A percentile compares a stretch with the other conserved stretches of the same genome.
Evolutionary conservation across 176 grass and related monocot genomes (phyloP).

Genomic region (Cenchrus purpureus): DNA sequence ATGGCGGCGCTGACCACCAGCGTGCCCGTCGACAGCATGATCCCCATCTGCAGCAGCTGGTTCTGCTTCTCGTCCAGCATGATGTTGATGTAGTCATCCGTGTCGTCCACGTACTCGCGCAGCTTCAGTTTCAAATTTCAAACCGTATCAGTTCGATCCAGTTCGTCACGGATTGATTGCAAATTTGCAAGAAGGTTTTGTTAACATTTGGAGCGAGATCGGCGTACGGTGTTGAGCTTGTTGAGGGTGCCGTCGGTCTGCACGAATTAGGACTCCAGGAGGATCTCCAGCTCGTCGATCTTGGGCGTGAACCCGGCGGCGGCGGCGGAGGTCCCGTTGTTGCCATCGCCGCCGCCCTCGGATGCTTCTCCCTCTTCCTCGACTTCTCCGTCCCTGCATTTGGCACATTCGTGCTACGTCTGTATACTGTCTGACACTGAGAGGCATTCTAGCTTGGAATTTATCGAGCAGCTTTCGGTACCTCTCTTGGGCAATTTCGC

Average conservation of each 20-base stretch:
- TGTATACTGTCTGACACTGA: not conserved
- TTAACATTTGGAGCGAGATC: not conserved
- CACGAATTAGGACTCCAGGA: constrained; percentile 78
- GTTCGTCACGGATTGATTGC: not conserved
- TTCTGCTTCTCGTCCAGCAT: constrained; percentile 90
- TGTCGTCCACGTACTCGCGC: constrained; percentile 81
- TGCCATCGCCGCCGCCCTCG: not conserved
- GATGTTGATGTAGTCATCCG: constrained; percentile 85
- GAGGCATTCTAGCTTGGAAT: not conserved
- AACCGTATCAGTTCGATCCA: not conserved
- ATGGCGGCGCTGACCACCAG: constrained; percentile 56
- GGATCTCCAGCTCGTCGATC: constrained; percentile 72
- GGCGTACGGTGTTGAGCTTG: constrained; percentile 56
- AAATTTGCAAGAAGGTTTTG: not conserved
- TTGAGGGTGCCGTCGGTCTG: constrained; percentile 70
- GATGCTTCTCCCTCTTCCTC: constrained; percentile 1
- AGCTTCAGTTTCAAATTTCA: constrained; percentile 4
- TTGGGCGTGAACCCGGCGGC: constrained; percentile 42
- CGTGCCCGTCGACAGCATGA: constrained; percentile 65
- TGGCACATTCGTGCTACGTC: not conserved
- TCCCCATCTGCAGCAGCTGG: constrained; percentile 82
- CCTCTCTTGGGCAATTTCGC: constrained; percentile 47
- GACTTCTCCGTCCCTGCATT: not conserved
- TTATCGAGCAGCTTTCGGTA: constrained; percentile 2
- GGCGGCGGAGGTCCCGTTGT: not conserved